Base-by-base conservation (phyloP, 352 stramenopile species). In the Pythium sukuiense region DNA sequence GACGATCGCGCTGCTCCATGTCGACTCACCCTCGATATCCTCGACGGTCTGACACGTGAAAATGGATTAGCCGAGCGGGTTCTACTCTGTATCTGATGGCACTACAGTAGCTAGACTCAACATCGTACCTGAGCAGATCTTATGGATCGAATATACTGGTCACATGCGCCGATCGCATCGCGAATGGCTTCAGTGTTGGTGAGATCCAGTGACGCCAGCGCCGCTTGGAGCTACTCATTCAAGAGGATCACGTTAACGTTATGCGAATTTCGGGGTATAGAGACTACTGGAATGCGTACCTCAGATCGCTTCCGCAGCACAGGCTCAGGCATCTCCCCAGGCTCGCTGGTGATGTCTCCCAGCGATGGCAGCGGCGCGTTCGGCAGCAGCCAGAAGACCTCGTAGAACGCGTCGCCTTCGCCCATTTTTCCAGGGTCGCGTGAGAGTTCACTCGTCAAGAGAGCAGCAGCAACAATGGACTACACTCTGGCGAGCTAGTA, bases 301-400 rank as follows among this genome's bases (percentile, higher is more conserved):
- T 64, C 35, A 26, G 33, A 32, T n/a, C 63, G 63, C n/a, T 57
- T 64, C 6, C 26, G 16, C 6, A 64, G 7, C 37, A 65, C 57
- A 12, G 63, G 63, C 9, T 70, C 63, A 2, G 63, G 63, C 8
- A 70, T 26, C 8, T 61, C 27, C n/a, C 39, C 63, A 16, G 11
- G 26, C 18, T 61, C 48, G 30, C 32, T 26, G 26, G 29, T 14
- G 11, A 72, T 16, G 4, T 69, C 30, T 2, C 49, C 30, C 6
- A 68, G 69, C 18, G 56, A 26, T 3, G 76, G 76, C 3, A 70
- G 61, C 27, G 71, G 68, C 6, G 66, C 60, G 16, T 63, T 66
- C 20, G 76, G 76, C 45, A 70, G 67, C 67, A 63, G 41, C 76
- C 76, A 83, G 71, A 81, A 83, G 30, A 54, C 56, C 43, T 72